Base-by-base conservation (phyloP, 2,329 filamentous ascomycete species). In the Ophiostoma sp. region DNA sequence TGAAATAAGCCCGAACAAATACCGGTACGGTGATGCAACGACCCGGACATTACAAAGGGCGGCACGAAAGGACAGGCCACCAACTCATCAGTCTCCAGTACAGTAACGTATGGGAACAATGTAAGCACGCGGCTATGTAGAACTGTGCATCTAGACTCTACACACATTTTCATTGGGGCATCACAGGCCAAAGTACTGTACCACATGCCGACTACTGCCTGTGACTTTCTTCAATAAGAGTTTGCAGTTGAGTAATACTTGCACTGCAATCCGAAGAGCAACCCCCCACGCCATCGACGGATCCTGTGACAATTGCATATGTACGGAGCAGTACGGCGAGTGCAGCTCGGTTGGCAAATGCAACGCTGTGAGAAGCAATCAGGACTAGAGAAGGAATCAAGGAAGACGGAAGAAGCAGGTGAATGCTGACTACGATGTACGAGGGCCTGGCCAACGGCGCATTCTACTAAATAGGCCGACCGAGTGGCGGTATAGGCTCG, bases 401-500 rank as follows among this genome's bases (percentile, higher is more conserved):
- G 23, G 48, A 54, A 57, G n/a, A 23, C 23, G 52, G 52, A 27
- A 13, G 52, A 57, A 57, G 52, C 52, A 57, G 52, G 52, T 57
- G 23, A 57, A 48, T 48, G 44, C 44, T 48, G 44, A 48, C 44
- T 48, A 20, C 41, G 15, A 44, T 31, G 20, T 23, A n/a, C 52
- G 1, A 27, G 48, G 20, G 48, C n/a, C 48, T n/a, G 20, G 48
- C n/a, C 48, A n/a, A 27, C 52, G 52, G 57, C 57, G 57, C 57
- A 62, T 35, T 62, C 27, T 62, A 62, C 57, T 27, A 62, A 15
- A 62, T 33, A 62, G 57, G 57, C 57, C 27, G 27, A 62, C 57
- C 57, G 57, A 62, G 57, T 54, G n/a, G 52, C 27, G 13, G 11
- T 23, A 57, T 27, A 8, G 5, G 7, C 52, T 27, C 52, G 52